Evolutionary conservation across 1,139 yeast species (phyloP).

Genomic region (Yamadazyma membranifaciens): DNA sequence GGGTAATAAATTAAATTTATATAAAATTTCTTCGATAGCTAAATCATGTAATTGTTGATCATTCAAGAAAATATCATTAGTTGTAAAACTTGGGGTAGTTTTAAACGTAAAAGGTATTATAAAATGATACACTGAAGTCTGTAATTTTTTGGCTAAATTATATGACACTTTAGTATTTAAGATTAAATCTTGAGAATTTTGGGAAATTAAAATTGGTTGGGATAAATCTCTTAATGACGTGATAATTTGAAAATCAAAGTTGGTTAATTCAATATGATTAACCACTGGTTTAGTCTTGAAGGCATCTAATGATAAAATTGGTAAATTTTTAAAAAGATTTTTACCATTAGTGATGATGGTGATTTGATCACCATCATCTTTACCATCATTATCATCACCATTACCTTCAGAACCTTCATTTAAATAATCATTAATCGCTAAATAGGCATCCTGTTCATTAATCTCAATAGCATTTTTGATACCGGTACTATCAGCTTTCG

Average conservation of each 20-base stretch:
- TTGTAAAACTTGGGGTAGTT: slow-evolving; percentile 3
- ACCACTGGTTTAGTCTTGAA: slow-evolving; percentile 50
- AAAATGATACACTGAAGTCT: slow-evolving; percentile 70
- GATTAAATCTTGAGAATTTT: slow-evolving; percentile 50
- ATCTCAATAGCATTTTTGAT: slow-evolving; percentile 27
- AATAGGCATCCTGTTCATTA: slow-evolving; percentile 55
- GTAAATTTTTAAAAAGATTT: slow-evolving; percentile 51
- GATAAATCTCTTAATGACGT: slow-evolving; percentile 72
- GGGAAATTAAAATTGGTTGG: slow-evolving; percentile 64
- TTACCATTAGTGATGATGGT: slow-evolving; percentile 54
- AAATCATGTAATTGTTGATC: slow-evolving; percentile 14
- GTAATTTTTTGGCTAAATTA: slow-evolving; percentile 47
- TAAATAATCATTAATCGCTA: slow-evolving; percentile 35
- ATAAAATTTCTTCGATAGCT: slow-evolving; percentile 26
- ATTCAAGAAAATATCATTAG: slow-evolving; percentile 9
- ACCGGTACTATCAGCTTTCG: slow-evolving; percentile 37
- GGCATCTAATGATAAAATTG: slow-evolving; percentile 47
- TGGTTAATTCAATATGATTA: slow-evolving; percentile 56
- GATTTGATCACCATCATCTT: slow-evolving; percentile 29
- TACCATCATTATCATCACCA: slow-evolving; percentile 13
- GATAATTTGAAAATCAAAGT: slow-evolving; percentile 62
- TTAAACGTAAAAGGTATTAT: slow-evolving; percentile 29
- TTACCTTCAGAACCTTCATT: slow-evolving; percentile 7
- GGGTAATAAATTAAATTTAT: slow-evolving; percentile 27
- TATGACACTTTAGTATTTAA: slow-evolving; percentile 52